Conservation (phyloP, 2,329 filamentous ascomycete genomes). For the Colletotrichum orchidophilum region DNA sequence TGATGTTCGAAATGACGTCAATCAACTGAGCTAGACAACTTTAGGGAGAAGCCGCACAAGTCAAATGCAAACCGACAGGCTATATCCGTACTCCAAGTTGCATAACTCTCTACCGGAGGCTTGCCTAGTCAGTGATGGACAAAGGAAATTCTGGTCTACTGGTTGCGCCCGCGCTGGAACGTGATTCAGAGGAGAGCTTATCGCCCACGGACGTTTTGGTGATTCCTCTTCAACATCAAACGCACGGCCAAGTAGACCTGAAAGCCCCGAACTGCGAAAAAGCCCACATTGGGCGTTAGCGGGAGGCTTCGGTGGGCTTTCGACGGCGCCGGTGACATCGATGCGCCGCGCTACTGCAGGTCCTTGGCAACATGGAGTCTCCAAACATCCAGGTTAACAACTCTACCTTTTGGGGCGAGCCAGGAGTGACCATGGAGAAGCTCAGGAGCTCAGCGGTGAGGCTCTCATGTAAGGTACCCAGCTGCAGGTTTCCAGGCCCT, state of each 20-base stretch:
- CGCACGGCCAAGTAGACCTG: not conserved
- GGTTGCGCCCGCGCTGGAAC: slow-evolving; percentile 27
- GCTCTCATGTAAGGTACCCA: not conserved
- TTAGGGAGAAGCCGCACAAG: not conserved
- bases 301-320: slow-evolving; percentile 23
- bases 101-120: not conserved
- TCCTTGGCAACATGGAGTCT: not conserved
- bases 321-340: slow-evolving; percentile 13
- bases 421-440: not conserved
- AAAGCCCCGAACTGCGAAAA: not conserved
- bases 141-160: slow-evolving; percentile 1
- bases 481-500: not conserved
- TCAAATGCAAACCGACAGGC: not conserved
- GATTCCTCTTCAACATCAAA: not conserved
- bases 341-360: slow-evolving; percentile 23
- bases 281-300: slow-evolving; percentile 5
- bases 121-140: not conserved
- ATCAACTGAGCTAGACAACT: not conserved
- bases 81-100: not conserved
- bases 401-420: not conserved
- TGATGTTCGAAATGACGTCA: not conserved
- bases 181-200: not conserved
- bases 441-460: not conserved
- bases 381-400: not conserved
- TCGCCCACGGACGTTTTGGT: slow-evolving; percentile 8